A percentile compares a stretch with the other conserved stretches of the same genome.
Conservation (phyloP, 345 rosid species). For the Excoecaria agallocha region DNA sequence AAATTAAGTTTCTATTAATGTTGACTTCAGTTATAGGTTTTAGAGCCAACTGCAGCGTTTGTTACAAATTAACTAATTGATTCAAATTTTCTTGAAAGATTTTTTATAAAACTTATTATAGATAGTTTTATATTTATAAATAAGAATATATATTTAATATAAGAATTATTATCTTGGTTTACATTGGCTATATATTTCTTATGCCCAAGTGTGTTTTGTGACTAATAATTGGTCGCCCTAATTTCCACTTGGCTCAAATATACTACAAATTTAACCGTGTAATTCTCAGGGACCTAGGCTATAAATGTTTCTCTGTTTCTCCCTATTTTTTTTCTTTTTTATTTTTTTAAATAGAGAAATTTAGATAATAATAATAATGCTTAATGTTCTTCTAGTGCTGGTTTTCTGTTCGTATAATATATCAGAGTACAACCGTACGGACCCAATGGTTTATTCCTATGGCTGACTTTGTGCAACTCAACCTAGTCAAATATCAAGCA, state of each 20-base stretch:
- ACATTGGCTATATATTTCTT: background rate
- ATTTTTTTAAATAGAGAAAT: background rate
- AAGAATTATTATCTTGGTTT: background rate
- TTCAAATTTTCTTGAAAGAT: too few species aligned
- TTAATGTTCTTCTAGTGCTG: conserved; percentile 1
- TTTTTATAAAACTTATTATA: too few species aligned
- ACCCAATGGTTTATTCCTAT: background rate
- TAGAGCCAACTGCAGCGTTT: too few species aligned
- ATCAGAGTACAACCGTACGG: background rate
- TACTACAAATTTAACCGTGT: background rate
- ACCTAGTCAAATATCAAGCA: background rate
- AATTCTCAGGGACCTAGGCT: background rate
- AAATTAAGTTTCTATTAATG: too few species aligned
- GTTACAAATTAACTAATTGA: too few species aligned
- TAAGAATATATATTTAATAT: too few species aligned
- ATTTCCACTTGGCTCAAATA: background rate
- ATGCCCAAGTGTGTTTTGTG: background rate
- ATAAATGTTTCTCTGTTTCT: background rate
- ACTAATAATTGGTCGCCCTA: background rate
- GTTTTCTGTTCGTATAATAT: background rate
- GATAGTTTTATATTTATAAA: too few species aligned
- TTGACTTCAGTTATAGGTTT: too few species aligned
- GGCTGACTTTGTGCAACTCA: background rate
- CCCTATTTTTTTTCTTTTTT: too few species aligned
- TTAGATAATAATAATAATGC: background rate